Evolutionary conservation across 768 basidiomycete genomes (phyloP), one percentile per base, ranked within the genome.

Genomic region (Macrolepiota fuliginosa): DNA sequence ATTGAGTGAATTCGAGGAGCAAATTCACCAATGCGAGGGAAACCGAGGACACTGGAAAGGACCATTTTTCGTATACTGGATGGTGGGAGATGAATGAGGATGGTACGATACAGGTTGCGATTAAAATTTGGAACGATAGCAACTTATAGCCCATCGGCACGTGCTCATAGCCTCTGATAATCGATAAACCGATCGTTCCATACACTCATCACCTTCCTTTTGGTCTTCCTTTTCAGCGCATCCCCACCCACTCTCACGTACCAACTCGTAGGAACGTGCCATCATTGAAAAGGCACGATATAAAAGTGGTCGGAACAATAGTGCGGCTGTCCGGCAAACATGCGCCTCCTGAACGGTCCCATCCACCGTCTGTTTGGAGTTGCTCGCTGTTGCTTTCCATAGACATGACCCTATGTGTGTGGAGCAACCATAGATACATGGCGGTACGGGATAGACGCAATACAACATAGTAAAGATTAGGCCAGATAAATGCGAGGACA

Each of bases 11-110:
- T 35, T 10, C 17, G 9, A 55, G 15, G 29, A 39, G 11, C 24
- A 46, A 42, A 73, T 76, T 58, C 67, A 87, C 91, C 94, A 76
- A 96, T 94, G 71, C 94, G 90, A 70, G 94, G 94, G 79, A 92
- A 95, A 69, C 94, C 94, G 69, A 96, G 87, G 67, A 95, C 91
- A 71, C 91, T 90, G 64, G 92, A 94, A 50, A 75, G 71, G 63
- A 94, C 91, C 91, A 94, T 89, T 70, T 69, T 81, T 58, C 22
- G 62, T 55, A 63, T 53, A 58, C 65, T 60, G 67, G 62, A 69
- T 68, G 62, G 62, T 64, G 64, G 67, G 62, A 69, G 71, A 69
- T 70, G 70, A 65, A 70, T 72, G 37, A 49, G 35, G 58, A 56
- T 39, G 52, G 35, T 54, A 45, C 37, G 59, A 45, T 36, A 19